Evolutionary conservation across 345 rosid genomes (phyloP).

Genomic region (Psidium friedrichsthalianum): DNA sequence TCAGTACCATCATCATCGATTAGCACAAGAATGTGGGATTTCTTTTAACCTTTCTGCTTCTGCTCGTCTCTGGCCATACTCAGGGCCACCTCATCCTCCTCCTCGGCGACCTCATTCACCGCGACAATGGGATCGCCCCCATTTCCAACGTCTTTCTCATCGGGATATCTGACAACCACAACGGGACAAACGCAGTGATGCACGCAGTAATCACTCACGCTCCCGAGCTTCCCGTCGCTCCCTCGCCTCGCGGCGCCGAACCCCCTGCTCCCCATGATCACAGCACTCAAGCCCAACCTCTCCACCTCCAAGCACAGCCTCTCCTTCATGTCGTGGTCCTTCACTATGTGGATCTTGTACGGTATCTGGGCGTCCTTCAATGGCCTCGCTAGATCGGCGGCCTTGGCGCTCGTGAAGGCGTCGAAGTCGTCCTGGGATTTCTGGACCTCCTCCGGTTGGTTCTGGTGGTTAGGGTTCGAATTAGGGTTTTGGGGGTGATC

Average conservation of each 20-base stretch:
- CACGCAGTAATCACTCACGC: slow-evolving; percentile 91
- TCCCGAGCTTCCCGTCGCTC: slow-evolving; percentile 71
- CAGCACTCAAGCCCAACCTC: slow-evolving; percentile 62
- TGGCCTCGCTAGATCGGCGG: slow-evolving; percentile 69
- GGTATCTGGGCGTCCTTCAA: slow-evolving; percentile 80
- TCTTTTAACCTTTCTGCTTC: slow-evolving; percentile 19
- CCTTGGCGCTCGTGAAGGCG: slow-evolving; percentile 55
- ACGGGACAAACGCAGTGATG: slow-evolving; percentile 89
- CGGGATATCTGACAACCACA: slow-evolving; percentile 76
- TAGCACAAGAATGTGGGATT: neutral
- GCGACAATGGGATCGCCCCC: slow-evolving; percentile 4
- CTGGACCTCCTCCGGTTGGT: slow-evolving; percentile 7
- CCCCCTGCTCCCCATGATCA: slow-evolving; percentile 86
- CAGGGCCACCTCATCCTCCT: slow-evolving; percentile 6
- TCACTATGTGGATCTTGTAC: slow-evolving; percentile 77
- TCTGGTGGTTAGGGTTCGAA: neutral
- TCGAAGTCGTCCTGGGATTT: slow-evolving; percentile 67
- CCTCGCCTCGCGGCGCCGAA: slow-evolving; percentile 77
- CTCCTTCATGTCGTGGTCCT: slow-evolving; percentile 97
- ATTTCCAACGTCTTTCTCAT: slow-evolving; percentile 35
- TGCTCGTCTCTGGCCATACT: neutral
- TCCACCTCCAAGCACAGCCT: slow-evolving; percentile 85
- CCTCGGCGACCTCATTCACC: slow-evolving; percentile 7
- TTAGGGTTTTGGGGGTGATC: slow-evolving; percentile 16
- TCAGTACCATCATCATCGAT: neutral